Conservation (phyloP, 2,329 filamentous ascomycete genomes). For the Trichophyton simii region DNA sequence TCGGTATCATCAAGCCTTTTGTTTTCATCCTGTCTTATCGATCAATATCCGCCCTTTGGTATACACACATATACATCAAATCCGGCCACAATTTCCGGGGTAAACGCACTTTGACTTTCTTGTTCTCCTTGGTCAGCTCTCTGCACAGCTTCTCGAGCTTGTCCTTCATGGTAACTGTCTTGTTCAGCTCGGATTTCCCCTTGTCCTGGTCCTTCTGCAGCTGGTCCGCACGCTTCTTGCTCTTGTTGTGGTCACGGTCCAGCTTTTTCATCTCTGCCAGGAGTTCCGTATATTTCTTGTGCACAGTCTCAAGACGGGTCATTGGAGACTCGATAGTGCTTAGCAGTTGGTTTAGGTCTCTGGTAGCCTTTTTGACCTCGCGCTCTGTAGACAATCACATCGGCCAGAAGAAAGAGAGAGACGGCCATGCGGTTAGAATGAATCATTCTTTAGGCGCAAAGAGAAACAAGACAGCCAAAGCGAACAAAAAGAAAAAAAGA, state of each 20-base stretch:
- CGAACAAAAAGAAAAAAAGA: background rate
- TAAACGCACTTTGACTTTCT: slow-evolving; percentile 74
- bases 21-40: slow-evolving; percentile 61
- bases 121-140: slow-evolving; percentile 92
- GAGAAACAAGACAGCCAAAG: background rate
- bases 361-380: slow-evolving; percentile 85
- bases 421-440: slow-evolving; percentile 9
- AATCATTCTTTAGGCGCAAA: slow-evolving; percentile 13
- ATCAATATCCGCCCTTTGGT: slow-evolving; percentile 7
- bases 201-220: slow-evolving; percentile 95
- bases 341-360: slow-evolving; percentile 76
- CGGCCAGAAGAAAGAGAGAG: slow-evolving; percentile 20
- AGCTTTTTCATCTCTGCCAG: slow-evolving; percentile 90
- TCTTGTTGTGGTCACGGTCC: slow-evolving; percentile 87
- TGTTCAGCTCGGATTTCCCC: slow-evolving; percentile 73
- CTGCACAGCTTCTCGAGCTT: slow-evolving; percentile 93
- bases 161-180: slow-evolving; percentile 82
- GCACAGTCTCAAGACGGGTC: slow-evolving; percentile 79
- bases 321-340: slow-evolving; percentile 80
- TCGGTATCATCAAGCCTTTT: slow-evolving; percentile 80
- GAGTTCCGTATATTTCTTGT: slow-evolving; percentile 82
- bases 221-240: slow-evolving; percentile 87
- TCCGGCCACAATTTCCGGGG: background rate
- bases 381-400: slow-evolving; percentile 49
- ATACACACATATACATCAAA: background rate